phyloP scores from a whole-genome alignment of 768 basidiomycete genomes.

The Trichaptum fuscoviolaceum region DNA sequence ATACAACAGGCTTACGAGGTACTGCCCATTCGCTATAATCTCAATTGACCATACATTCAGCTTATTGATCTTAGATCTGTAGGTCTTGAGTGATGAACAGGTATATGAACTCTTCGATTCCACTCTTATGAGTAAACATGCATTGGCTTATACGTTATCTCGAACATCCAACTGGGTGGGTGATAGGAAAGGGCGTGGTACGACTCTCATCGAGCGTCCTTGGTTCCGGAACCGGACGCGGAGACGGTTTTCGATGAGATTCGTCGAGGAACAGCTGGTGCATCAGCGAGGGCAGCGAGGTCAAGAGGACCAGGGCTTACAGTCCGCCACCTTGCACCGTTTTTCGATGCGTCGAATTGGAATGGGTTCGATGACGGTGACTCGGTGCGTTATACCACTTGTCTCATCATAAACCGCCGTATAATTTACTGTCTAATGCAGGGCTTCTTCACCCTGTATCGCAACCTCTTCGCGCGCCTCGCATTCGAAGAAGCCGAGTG shows the following conservation, averaged over 20 bases:
- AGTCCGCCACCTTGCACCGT: constrained; percentile 72
- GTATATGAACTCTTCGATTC: constrained; percentile 41
- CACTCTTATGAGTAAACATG: not conserved
- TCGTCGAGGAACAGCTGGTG: constrained; percentile 55
- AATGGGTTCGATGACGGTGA: constrained; percentile 56
- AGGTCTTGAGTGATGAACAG: constrained; percentile 95
- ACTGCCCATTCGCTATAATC: constrained; percentile 17
- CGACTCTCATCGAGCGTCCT: constrained; percentile 82
- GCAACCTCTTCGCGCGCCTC: constrained; percentile 79
- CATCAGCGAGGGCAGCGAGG: constrained; percentile 39
- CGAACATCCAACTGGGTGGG: constrained; percentile 1
- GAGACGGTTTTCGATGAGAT: constrained; percentile 84
- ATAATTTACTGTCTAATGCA: constrained; percentile 26
- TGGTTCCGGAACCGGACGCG: constrained; percentile 78
- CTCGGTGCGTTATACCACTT: constrained; percentile 37
- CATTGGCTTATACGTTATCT: not conserved
- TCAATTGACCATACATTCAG: constrained; percentile 2
- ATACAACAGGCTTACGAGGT: constrained; percentile 97
- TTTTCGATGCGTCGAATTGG: constrained; percentile 75
- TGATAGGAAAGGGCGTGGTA: constrained; percentile 98
- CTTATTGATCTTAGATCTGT: constrained; percentile 4
- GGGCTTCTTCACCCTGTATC: constrained; percentile 89
- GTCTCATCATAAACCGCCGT: not conserved
- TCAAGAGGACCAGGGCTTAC: constrained; percentile 68
- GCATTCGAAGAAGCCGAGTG: constrained; percentile 69